Percentiles rank a stretch among this genome's conserved stretches.
phyloP scores from a whole-genome alignment of 1,284 basidiomycete species.

The Pascua guehoae region DNA sequence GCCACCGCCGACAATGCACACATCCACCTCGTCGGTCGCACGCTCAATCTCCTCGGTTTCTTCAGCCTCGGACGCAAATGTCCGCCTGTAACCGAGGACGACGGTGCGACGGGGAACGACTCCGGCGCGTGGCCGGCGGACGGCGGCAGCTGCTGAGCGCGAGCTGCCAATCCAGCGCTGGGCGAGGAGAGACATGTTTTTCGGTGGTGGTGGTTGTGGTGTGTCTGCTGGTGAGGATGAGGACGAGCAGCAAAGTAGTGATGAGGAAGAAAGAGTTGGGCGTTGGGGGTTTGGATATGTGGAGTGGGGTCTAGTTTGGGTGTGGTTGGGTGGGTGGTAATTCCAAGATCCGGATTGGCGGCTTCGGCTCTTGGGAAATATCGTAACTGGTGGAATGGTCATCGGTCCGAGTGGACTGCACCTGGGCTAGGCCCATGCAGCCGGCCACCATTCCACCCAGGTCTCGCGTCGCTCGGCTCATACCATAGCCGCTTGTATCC shows the following conservation, averaged over 20 bases:
- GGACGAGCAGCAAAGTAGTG: neutral
- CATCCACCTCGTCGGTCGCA: slow-evolving; percentile 83
- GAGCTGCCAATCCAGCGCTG: slow-evolving; percentile 20
- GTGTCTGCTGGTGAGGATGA: slow-evolving; percentile 1
- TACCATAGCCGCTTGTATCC: no score
- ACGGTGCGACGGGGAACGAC: slow-evolving; percentile 1
- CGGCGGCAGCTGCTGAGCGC: slow-evolving; percentile 13
- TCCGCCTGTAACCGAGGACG: neutral
- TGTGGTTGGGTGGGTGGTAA: no score
- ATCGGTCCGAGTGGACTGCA: no score
- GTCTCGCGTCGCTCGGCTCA: no score
- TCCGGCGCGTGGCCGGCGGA: slow-evolving; percentile 6
- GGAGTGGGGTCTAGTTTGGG: neutral
- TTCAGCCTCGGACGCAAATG: slow-evolving; percentile 33
- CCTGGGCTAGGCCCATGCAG: no score
- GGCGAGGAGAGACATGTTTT: slow-evolving; percentile 14
- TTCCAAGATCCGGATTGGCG: neutral
- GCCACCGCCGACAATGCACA: slow-evolving; percentile 94
- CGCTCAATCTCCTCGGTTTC: slow-evolving; percentile 58
- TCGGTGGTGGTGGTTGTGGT: neutral
- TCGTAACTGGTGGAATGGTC: no score
- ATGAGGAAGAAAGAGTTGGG: neutral
- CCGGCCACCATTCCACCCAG: no score
- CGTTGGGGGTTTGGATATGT: neutral
- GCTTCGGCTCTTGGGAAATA: no score